phyloP scores from a whole-genome alignment of 306 rosid species.

The Aeschynomene evenia region DNA sequence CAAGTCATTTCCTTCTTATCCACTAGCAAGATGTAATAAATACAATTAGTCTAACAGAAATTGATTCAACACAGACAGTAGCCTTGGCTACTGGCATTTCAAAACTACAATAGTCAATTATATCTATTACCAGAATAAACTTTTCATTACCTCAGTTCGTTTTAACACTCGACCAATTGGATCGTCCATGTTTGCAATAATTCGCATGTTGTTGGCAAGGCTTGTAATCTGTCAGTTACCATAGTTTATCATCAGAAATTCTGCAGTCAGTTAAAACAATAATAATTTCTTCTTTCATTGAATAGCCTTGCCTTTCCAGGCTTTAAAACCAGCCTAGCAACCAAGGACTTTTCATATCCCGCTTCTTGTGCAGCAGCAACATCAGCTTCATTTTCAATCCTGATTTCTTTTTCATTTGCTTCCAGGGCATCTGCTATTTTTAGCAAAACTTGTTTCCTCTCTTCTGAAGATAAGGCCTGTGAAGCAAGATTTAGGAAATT shows the following conservation, averaged over 20 bases:
- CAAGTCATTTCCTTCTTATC: not conserved
- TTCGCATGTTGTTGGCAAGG: slow-evolving; percentile 79
- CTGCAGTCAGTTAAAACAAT: slow-evolving; percentile 9
- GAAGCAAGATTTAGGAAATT: slow-evolving; percentile 32
- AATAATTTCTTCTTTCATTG: slow-evolving; percentile 1
- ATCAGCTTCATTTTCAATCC: slow-evolving; percentile 85
- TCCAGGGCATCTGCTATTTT: slow-evolving; percentile 91
- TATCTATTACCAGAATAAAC: not conserved
- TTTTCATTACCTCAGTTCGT: slow-evolving; percentile 67
- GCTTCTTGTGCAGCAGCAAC: slow-evolving; percentile 67
- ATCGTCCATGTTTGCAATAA: slow-evolving; percentile 93
- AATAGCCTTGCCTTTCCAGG: slow-evolving; percentile 69
- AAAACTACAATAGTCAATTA: slow-evolving; percentile 15
- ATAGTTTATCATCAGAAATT: slow-evolving; percentile 30
- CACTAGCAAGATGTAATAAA: not conserved
- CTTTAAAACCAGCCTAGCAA: slow-evolving; percentile 79
- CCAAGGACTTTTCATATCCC: slow-evolving; percentile 79
- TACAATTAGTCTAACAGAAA: not conserved
- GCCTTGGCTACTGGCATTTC: not conserved
- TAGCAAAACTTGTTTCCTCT: slow-evolving; percentile 77
- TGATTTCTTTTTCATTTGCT: slow-evolving; percentile 61
- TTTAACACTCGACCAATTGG: slow-evolving; percentile 81
- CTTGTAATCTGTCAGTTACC: slow-evolving; percentile 61
- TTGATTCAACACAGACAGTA: not conserved
- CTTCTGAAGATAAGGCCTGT: slow-evolving; percentile 77